Conservation (phyloP, 148 eudicot genomes). For the Chenopodium suecicum region DNA sequence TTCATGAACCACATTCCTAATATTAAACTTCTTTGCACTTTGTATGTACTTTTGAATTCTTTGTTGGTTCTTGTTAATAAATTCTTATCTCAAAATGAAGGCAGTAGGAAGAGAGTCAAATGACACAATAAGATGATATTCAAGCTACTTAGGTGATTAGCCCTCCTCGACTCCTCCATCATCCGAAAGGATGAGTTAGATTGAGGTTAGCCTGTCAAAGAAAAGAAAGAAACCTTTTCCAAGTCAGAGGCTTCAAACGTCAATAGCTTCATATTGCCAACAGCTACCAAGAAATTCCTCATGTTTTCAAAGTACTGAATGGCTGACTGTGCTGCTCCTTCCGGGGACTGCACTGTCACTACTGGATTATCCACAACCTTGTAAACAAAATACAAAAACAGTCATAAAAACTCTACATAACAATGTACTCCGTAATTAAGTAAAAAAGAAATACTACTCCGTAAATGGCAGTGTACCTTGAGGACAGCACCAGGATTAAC, state of each 20-base stretch:
- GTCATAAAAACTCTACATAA: too few relatives aligned
- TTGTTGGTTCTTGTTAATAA: too few relatives aligned
- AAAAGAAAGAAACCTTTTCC: conserved; percentile 57
- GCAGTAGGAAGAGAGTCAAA: background rate
- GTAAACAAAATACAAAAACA: too few relatives aligned
- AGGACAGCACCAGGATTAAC: conserved; percentile 88
- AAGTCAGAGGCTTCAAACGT: conserved; percentile 91
- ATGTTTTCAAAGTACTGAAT: conserved; percentile 96
- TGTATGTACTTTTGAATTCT: background rate
- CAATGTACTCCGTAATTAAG: too few relatives aligned
- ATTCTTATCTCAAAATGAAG: background rate
- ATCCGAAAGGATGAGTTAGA: too few relatives aligned
- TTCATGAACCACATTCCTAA: background rate
- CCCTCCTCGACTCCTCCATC: too few relatives aligned
- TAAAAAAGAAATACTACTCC: background rate
- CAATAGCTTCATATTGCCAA: conserved; percentile 78
- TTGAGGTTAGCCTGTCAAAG: too few relatives aligned
- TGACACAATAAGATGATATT: background rate
- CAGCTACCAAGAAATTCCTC: conserved; percentile 89
- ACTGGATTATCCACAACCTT: conserved; percentile 89
- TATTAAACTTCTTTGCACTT: too few relatives aligned
- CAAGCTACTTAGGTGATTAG: background rate
- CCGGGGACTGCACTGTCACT: conserved; percentile 54
- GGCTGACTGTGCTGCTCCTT: conserved; percentile 93
- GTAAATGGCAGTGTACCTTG: conserved; percentile 42